Evolutionary conservation across 169 alveolate species (phyloP), one percentile per base, ranked within the genome.

Genomic region (Plasmodium billcollinsi): DNA sequence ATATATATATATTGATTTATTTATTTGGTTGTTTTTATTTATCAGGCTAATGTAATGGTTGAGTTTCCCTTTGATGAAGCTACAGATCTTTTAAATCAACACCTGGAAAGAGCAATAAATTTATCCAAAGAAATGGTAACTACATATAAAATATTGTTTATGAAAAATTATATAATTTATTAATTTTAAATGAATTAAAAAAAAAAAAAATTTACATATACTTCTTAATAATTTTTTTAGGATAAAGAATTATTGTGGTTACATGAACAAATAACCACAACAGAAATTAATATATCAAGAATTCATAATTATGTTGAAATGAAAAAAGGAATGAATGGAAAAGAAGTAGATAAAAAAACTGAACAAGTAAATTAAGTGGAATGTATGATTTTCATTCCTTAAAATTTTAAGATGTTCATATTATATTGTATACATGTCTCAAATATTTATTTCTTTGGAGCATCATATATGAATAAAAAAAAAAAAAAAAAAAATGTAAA

Each of bases 231-330:
- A 18, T 47, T 15, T 39, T 52, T 33, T 71, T 85, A 95, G 97
- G 93, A 93, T 71, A 88, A 89, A 33, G 97, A 96, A 59, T 74
- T 96, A 56, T 95, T 92, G n/a, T 96, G 97, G 95, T 83, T 96
- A 26, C 92, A 96, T 65, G 92, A 90, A 62, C 98, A 96, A 74
- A 94, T 95, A 67, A 95, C 97, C 20, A 93, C 93, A 54, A 93
- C 97, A 14, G 98, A 96, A 74, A 97, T 96, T 74, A 96, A 96
- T 86, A 95, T 96, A n/a, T 97, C 98, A 58, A 94, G 98, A 50
- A 91, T 96, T 59, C 98, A 96, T 93, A 96, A 96, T 65, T 96
- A 74, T 74, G 92, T 96, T 24, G 98, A 96, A 61, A 93, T 90
- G 95, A 91, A 93, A 92, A 88, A 86, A 74, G 67, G 91, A 15